phyloP scores from a whole-genome alignment of 345 rosid species.

The Arabis hirsuta region DNA sequence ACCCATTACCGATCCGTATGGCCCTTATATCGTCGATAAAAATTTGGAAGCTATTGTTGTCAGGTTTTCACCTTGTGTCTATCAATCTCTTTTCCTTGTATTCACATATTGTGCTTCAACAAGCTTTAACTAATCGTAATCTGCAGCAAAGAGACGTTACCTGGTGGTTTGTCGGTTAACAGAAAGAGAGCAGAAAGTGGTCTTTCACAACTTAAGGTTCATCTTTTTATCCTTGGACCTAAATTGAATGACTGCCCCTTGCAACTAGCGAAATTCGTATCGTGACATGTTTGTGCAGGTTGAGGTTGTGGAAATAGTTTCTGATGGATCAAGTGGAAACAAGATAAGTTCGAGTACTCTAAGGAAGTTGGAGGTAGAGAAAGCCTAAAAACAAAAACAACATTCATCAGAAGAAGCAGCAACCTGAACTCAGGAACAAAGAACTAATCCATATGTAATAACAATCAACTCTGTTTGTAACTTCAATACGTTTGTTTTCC shows the following conservation, averaged over 20 bases:
- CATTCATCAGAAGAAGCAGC: neutral
- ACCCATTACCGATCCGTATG: conserved; percentile 81
- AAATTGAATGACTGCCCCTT: neutral
- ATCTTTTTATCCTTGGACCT: conserved; percentile 3
- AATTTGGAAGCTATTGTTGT: conserved; percentile 85
- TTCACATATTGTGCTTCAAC: neutral
- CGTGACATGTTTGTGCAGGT: conserved; percentile 48
- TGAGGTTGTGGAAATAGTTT: conserved; percentile 81
- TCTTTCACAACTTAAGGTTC: conserved; percentile 77
- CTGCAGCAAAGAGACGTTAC: conserved; percentile 85
- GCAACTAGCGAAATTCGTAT: neutral
- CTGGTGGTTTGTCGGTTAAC: conserved; percentile 85
- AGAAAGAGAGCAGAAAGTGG: conserved; percentile 73
- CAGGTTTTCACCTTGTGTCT: conserved; percentile 51
- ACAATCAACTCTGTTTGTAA: neutral
- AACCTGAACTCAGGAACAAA: neutral
- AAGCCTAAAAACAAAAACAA: conserved; percentile 33
- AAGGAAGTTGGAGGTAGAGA: conserved; percentile 73
- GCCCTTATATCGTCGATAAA: conserved; percentile 84
- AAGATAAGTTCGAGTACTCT: conserved; percentile 75
- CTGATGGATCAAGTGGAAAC: conserved; percentile 65
- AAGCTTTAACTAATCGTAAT: neutral
- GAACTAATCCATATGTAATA: neutral
- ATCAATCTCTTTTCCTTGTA: neutral
- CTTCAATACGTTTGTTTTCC: neutral